A percentile compares a stretch with the other conserved stretches of the same genome.
Conservation (phyloP, 2,329 filamentous ascomycete genomes). For the Cladosporium sp. region DNA sequence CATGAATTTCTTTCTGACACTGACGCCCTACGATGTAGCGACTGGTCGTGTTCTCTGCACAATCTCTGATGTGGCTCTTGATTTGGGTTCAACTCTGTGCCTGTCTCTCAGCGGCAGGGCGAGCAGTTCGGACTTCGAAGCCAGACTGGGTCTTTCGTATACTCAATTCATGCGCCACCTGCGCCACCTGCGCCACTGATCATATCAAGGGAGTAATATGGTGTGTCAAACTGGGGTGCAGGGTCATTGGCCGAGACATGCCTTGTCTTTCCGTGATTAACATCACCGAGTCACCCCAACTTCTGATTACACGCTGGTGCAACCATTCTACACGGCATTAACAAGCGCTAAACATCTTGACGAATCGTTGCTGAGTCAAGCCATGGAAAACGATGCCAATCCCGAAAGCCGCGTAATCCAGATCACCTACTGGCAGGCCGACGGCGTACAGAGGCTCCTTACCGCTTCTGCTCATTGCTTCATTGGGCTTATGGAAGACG, state of each 20-base stretch:
- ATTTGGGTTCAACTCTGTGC: not conserved
- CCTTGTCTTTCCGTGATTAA: not conserved
- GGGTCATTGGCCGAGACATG: no score
- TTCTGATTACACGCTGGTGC: not conserved
- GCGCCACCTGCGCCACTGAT: not conserved
- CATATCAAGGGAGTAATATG: not conserved
- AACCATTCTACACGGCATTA: not conserved
- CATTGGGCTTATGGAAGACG: slow-evolving; percentile 22
- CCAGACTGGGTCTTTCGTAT: not conserved
- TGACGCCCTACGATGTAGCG: no score
- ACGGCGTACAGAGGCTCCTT: slow-evolving; percentile 14
- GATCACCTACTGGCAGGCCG: slow-evolving; percentile 15
- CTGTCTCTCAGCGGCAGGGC: not conserved
- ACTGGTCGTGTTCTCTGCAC: not conserved
- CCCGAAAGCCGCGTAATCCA: not conserved
- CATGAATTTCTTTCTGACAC: not conserved
- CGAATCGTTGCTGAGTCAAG: not conserved
- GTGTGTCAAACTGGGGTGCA: not conserved
- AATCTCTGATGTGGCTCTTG: not conserved
- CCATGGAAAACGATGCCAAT: not conserved
- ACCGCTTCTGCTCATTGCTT: slow-evolving; percentile 11
- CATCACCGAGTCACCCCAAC: not conserved
- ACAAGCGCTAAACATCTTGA: not conserved
- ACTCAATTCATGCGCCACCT: not conserved
- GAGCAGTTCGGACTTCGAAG: not conserved